Evolutionary conservation across 805 yeast species (phyloP), one percentile per base, ranked within the genome.

Genomic region (Suhomyces canberraensis): DNA sequence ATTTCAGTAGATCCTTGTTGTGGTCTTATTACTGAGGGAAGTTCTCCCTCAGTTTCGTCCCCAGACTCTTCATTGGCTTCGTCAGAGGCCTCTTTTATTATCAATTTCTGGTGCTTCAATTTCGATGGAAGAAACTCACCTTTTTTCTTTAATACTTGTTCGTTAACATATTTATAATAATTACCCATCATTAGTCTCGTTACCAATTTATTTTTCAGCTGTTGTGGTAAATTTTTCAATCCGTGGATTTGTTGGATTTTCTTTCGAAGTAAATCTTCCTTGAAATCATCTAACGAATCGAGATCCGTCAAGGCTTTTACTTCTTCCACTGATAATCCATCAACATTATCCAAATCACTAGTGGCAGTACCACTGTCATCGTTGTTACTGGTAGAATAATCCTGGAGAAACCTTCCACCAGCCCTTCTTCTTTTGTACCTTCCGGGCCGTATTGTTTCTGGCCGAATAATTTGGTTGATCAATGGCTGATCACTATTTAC

Each of bases 161-260:
- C 58, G 38, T 61, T 60, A 22, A 69, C 53, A 43, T 73, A 76
- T 41, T 74, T 76, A 41, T 75, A 71, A 41, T 76, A 78, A 30
- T 84, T 76, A 6, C 82, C 78, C 75, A 82, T 79, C 88, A 81
- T 81, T 36, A 82, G 59, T 42, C 73, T 68, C 29, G 84, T 84
- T 13, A 80, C 77, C 40, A 81, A 50, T 48, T 62, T 65, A 39
- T 75, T 66, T 44, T 75, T 69, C 57, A 67, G 65, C 24, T 53
- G 41, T 36, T 76, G 75, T 19, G 58, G 50, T 25, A 76, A 45
- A 26, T 54, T 52, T 8, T 45, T 47, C 35, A 69, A 52, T 3
- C 53, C 50, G 33, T 75, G 66, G 36, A 76, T 76, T 34, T 56
- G 56, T 47, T 69, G 77, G 29, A 79, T 78, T 50, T 75, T 64